Conservation (phyloP, 2,329 filamentous ascomycete species). For the Diaporthe amygdali region DNA sequence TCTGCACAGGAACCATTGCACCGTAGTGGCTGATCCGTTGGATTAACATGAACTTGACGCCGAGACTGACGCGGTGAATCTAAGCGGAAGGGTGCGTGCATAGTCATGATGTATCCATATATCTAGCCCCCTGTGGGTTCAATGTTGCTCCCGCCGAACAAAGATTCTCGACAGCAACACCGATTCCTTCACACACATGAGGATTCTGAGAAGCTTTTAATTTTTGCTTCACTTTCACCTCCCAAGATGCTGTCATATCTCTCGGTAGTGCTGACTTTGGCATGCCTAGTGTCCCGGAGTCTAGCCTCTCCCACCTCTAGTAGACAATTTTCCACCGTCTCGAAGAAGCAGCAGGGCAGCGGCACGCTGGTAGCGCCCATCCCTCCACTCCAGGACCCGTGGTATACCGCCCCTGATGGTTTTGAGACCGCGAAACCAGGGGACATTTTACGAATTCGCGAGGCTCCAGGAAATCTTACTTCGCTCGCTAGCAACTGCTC, state of each 20-base stretch:
- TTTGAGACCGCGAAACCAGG: conserved; percentile 35
- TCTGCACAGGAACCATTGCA: neutral
- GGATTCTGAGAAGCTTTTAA: neutral
- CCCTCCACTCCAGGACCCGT: conserved; percentile 37
- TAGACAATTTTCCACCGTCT: too few relatives aligned
- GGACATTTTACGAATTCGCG: conserved; percentile 35
- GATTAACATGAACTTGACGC: neutral
- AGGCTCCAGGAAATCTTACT: conserved; percentile 33
- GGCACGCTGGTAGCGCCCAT: conserved; percentile 21
- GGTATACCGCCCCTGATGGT: conserved; percentile 37
- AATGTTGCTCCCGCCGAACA: neutral
- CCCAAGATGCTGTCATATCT: conserved; percentile 5
- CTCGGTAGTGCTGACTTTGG: neutral
- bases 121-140: neutral
- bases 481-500: conserved; percentile 27
- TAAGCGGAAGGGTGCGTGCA: neutral
- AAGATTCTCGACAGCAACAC: neutral
- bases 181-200: neutral
- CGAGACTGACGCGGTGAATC: conserved; percentile 1
- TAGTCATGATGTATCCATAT: neutral
- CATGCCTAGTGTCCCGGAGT: neutral
- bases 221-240: neutral
- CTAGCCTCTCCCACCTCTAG: neutral
- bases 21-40: neutral
- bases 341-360: neutral